Evolutionary conservation across 257 asterid genomes (phyloP).

Genomic region (Verbena officinalis): DNA sequence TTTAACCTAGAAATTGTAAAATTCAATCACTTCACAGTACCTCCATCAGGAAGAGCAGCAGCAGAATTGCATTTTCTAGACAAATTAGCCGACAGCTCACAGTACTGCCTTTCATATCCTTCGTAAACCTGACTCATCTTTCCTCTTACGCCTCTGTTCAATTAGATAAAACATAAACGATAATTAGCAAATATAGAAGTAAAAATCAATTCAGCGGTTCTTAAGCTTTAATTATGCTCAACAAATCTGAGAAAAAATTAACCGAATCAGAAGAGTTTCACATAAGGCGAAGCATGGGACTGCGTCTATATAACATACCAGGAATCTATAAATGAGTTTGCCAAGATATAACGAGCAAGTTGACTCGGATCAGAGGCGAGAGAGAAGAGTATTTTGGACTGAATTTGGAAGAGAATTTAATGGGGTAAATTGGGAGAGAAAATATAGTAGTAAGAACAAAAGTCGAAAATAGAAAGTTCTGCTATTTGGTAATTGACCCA

Average conservation of each 20-base stretch:
- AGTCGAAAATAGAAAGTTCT: neutral
- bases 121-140: conserved; percentile 87
- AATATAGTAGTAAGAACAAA: neutral
- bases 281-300: neutral
- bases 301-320: conserved; percentile 3
- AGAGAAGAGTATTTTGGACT: conserved; percentile 24
- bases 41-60: conserved; percentile 71
- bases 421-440: neutral
- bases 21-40: conserved; percentile 38
- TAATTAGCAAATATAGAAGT: conserved; percentile 2
- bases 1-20: neutral
- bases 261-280: conserved; percentile 11
- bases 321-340: conserved; percentile 14
- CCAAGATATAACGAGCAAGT: conserved; percentile 26
- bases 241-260: conserved; percentile 12
- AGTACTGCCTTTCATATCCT: conserved; percentile 92
- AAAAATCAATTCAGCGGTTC: neutral
- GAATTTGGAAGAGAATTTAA: conserved; percentile 13
- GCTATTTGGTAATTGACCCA: conserved; percentile 15
- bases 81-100: conserved; percentile 88
- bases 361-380: conserved; percentile 38
- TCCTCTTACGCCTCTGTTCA: conserved; percentile 30
- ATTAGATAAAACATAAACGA: conserved; percentile 19
- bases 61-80: conserved; percentile 75
- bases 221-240: neutral